Evolutionary conservation across 1,284 basidiomycete species (phyloP).

Genomic region (Trichosporon sp.): DNA sequence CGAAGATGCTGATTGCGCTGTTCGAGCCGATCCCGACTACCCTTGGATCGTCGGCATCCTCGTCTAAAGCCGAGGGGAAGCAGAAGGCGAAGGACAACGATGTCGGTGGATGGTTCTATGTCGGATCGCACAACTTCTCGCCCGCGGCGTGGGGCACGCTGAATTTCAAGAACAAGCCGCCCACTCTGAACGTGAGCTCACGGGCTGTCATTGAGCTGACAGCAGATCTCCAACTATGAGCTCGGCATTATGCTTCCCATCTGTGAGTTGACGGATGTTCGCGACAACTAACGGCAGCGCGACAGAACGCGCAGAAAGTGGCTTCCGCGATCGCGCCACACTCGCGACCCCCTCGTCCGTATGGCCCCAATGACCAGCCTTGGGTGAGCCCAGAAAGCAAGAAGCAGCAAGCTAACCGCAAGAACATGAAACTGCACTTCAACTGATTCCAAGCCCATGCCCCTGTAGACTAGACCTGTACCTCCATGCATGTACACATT

Average conservation of each 20-base stretch:
- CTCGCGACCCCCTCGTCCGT: constrained; percentile 36
- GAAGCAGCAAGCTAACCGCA: neutral
- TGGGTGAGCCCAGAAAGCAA: constrained; percentile 31
- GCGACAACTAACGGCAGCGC: constrained; percentile 18
- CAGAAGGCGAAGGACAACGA: constrained; percentile 9
- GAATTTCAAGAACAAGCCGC: constrained; percentile 34
- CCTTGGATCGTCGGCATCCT: constrained; percentile 13
- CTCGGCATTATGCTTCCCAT: constrained; percentile 46
- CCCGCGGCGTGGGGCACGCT: constrained; percentile 43
- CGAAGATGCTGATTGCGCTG: constrained; percentile 42
- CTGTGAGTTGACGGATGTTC: constrained; percentile 19
- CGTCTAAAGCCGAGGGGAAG: constrained; percentile 22
- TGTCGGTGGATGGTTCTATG: constrained; percentile 44
- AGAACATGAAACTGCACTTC: constrained; percentile 5
- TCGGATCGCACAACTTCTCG: constrained; percentile 45
- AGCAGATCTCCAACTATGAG: constrained; percentile 40
- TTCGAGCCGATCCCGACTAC: constrained; percentile 32
- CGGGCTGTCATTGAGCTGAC: neutral
- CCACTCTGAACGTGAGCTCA: constrained; percentile 22
- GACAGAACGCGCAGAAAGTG: constrained; percentile 21
- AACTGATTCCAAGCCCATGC: neutral
- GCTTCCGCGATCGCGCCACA: constrained; percentile 41
- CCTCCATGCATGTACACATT: neutral
- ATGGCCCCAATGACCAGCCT: constrained; percentile 32
- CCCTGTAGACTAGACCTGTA: neutral